Conservation (phyloP, 2,329 filamentous ascomycete species). For the Fusarium tricinctum region DNA sequence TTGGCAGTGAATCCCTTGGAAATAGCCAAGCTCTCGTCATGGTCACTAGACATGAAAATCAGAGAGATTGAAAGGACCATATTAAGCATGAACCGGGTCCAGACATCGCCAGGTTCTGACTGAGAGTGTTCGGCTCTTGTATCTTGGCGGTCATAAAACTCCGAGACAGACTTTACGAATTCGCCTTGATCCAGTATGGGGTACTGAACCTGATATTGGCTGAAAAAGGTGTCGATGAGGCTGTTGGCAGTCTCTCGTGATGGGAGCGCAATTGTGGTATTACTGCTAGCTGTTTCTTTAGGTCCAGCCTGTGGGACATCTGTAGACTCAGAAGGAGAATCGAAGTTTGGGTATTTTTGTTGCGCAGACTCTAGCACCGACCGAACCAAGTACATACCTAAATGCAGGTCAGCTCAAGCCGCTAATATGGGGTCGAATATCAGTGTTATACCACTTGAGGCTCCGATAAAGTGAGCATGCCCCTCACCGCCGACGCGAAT, state of each 20-base stretch:
- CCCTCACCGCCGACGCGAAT: neutral
- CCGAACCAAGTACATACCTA: conserved; percentile 24
- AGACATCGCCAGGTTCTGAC: neutral
- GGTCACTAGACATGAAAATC: conserved; percentile 7
- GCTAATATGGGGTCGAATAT: rapidly evolving
- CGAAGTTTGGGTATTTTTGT: conserved; percentile 15
- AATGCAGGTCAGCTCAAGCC: too few relatives aligned
- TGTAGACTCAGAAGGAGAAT: neutral
- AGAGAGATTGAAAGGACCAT: conserved; percentile 21
- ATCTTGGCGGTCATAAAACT: conserved; percentile 1
- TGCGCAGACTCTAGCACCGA: conserved; percentile 22
- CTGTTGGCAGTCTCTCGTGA: conserved; percentile 10
- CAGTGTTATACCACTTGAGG: conserved; percentile 1
- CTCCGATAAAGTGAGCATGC: neutral
- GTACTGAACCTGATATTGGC: conserved; percentile 20
- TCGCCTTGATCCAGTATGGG: conserved; percentile 14
- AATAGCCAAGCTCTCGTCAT: conserved; percentile 7
- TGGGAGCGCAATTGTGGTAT: neutral
- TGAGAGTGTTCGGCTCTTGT: neutral
- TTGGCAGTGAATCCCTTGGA: conserved; percentile 18
- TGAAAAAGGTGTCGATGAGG: conserved; percentile 12
- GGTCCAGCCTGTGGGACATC: neutral
- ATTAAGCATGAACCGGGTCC: conserved; percentile 23
- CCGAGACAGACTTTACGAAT: neutral
- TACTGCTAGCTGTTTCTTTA: neutral